These are phyloP conservation scores for Paspalum vaginatum DNA, from an alignment of 176 grass and related monocot species.

Conservation along the genomic window DNA sequence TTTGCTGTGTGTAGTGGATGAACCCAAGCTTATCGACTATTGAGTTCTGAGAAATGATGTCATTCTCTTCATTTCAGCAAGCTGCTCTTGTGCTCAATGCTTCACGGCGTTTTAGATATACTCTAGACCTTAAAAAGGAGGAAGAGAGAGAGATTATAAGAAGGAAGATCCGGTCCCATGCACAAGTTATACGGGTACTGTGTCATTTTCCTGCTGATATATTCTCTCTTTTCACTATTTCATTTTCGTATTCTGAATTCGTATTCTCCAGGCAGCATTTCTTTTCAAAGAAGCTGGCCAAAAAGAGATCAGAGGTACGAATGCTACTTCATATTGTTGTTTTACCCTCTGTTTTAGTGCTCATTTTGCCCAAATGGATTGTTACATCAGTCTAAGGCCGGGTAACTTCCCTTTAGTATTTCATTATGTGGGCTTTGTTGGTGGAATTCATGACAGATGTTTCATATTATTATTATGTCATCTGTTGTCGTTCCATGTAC, in stretches of 20 bases:
- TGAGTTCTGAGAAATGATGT: conserved; percentile 36
- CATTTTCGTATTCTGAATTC: conserved; percentile 51
- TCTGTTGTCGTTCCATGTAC: not conserved
- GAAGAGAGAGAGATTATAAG: conserved; percentile 75
- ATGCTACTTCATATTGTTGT: conserved; percentile 9
- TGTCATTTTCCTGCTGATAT: conserved; percentile 24
- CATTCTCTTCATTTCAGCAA: conserved; percentile 59
- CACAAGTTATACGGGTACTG: conserved; percentile 84
- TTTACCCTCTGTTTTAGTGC: conserved; percentile 18
- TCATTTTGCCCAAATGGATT: conserved; percentile 7
- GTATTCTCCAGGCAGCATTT: conserved; percentile 71
- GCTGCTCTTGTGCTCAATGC: conserved; percentile 86
- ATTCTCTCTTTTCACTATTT: not conserved
- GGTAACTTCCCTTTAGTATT: not conserved
- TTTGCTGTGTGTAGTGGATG: conserved; percentile 2
- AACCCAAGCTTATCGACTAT: not conserved
- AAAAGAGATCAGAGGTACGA: conserved; percentile 58
- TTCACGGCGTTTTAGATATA: conserved; percentile 83
- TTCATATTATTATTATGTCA: not conserved
- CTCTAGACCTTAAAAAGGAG: conserved; percentile 80
- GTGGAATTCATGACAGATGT: not conserved
- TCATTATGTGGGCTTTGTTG: not conserved
- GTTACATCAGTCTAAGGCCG: not conserved
- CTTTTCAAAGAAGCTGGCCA: conserved; percentile 89
- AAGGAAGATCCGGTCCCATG: conserved; percentile 69